Conservation (phyloP, 345 rosid genomes). For the Lepidium didymum region DNA sequence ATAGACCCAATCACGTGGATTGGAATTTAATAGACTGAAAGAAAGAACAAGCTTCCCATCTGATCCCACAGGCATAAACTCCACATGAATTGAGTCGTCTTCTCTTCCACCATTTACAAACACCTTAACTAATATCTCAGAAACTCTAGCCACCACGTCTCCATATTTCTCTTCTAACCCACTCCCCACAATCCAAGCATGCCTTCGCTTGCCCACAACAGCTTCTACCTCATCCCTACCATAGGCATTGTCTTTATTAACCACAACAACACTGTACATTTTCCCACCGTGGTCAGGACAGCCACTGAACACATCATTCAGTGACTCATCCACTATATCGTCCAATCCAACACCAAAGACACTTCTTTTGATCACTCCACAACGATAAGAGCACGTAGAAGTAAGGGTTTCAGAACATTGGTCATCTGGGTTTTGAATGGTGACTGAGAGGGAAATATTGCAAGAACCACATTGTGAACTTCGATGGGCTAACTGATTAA, state of each 20-base stretch:
- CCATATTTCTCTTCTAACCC: constrained; percentile 34
- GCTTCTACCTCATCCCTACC: constrained; percentile 34
- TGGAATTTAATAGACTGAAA: constrained; percentile 73
- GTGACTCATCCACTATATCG: constrained; percentile 51
- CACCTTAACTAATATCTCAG: constrained; percentile 63
- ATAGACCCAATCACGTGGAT: constrained; percentile 79
- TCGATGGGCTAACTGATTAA: constrained; percentile 34
- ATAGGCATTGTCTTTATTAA: constrained; percentile 32
- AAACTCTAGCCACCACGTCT: constrained; percentile 37
- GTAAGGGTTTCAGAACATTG: constrained; percentile 23
- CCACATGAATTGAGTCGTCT: constrained; percentile 61
- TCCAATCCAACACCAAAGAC: constrained; percentile 35
- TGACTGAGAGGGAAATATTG: constrained; percentile 54
- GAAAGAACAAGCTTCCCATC: constrained; percentile 88
- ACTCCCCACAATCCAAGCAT: constrained; percentile 71
- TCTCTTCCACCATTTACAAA: constrained; percentile 84
- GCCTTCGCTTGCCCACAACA: constrained; percentile 81
- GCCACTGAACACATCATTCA: constrained; percentile 38
- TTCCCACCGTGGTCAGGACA: constrained; percentile 32
- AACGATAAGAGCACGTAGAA: constrained; percentile 31
- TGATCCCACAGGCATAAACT: constrained; percentile 94
- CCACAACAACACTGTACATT: constrained; percentile 57
- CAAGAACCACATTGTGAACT: constrained; percentile 49
- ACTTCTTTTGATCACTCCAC: constrained; percentile 39
- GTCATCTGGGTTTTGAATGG: constrained; percentile 34